Evolutionary conservation across 1,284 basidiomycete genomes (phyloP).

Genomic region (Moniliella sp.): DNA sequence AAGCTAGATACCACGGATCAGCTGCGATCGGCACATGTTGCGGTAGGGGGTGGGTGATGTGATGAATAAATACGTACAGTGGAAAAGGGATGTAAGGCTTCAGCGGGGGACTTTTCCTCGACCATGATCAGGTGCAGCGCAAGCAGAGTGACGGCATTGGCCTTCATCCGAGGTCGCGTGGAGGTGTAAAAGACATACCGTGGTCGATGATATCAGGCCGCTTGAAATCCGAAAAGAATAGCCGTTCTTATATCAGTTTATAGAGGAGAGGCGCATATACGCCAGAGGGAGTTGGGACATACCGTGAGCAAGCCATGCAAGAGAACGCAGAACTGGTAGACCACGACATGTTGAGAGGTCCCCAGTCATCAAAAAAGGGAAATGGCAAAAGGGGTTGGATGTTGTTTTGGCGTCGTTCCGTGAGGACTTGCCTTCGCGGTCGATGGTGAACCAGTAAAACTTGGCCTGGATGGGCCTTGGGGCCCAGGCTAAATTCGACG

Average conservation of each 20-base stretch:
- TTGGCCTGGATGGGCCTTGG: conserved; percentile 6
- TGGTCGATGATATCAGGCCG: conserved; percentile 45
- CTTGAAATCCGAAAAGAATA: no score
- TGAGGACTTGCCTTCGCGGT: no score
- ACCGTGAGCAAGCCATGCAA: no score
- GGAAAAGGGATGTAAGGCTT: conserved; percentile 58
- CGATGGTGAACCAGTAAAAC: conserved; percentile 22
- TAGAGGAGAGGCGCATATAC: no score
- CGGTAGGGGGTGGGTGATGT: no score
- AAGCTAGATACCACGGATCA: no score
- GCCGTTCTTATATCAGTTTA: no score
- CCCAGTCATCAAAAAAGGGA: conserved; percentile 49
- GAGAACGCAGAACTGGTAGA: conserved; percentile 64
- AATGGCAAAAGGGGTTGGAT: no score
- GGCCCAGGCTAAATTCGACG: not conserved
- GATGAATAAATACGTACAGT: no score
- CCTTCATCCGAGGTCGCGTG: conserved; percentile 58
- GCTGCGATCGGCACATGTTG: no score
- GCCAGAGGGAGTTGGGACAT: no score
- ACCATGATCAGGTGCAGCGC: conserved; percentile 82
- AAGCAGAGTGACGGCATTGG: conserved; percentile 76
- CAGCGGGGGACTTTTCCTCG: conserved; percentile 70
- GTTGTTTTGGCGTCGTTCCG: no score
- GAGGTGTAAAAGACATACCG: conserved; percentile 73
- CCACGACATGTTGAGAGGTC: conserved; percentile 42